Base-by-base conservation (phyloP, 2,329 filamentous ascomycete genomes). In the Calonectria pteridis region DNA sequence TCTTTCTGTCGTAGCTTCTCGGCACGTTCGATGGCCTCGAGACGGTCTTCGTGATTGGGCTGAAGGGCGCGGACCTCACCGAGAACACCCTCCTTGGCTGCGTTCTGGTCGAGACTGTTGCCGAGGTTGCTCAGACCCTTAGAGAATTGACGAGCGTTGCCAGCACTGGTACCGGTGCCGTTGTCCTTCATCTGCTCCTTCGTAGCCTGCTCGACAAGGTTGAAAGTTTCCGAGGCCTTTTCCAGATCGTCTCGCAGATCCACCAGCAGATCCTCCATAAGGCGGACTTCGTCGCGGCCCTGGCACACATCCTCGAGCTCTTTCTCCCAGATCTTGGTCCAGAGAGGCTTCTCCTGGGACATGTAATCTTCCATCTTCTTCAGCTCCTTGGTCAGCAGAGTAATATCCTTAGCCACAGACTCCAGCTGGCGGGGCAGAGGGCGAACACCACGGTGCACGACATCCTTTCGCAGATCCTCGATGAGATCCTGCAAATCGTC, bases 311-410 rank as follows among this genome's bases (percentile, higher is more conserved):
- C 93, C 84, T 98, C 95, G 58, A 99, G 88, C 84, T 98, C 96
- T 85, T 97, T 96, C 90, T 98, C 96, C 97, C 97, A 99, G 77
- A 98, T 98, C 91, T 98, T 98, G 69, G 95, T 98, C 96, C 97
- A 99, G 72, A 98, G 89, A 0, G 97, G 97, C 84, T 98, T 98
- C 89, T 99, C 97, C 59, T 92, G 91, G 79, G 93, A 93, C 86
- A 99, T 91, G 87, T 94, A 98, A 20, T 98, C 96, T 82, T 98
- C 94, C 90, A 99, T 93, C 86, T 94, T 96, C 89, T 95, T 97
- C 75, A 99, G 91, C 81, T 98, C 96, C 81, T 95, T 93, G 63
- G 93, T 94, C 37, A 97, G 92, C 69, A 89, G 86, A 63, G 93
- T 92, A 75, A 99, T 95, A 79, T 98, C 96, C 85, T 97, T 97